Conservation (phyloP, 2,329 filamentous ascomycete species). For the Alternaria postmessia region DNA sequence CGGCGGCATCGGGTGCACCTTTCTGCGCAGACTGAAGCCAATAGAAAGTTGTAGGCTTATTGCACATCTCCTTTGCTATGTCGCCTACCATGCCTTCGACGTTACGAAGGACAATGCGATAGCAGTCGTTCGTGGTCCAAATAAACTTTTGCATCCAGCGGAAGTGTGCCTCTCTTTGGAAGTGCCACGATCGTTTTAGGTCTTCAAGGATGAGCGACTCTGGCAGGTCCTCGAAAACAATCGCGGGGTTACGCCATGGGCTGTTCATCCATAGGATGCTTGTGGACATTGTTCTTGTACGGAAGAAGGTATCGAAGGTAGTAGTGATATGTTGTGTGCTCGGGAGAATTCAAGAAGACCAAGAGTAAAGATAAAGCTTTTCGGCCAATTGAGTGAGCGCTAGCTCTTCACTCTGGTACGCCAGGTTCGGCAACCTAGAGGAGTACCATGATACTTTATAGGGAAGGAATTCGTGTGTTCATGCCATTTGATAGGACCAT, state of each 20-base stretch:
- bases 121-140: slow-evolving; percentile 10
- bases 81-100: slow-evolving; percentile 15
- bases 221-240: slow-evolving; percentile 12
- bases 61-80: slow-evolving; percentile 20
- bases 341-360: slow-evolving; percentile 11
- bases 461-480: not conserved
- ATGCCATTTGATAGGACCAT: not conserved
- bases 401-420: slow-evolving; percentile 13
- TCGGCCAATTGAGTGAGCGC: slow-evolving; percentile 8
- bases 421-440: slow-evolving; percentile 11
- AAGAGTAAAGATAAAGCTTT: slow-evolving; percentile 8
- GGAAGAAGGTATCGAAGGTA: slow-evolving; percentile 5
- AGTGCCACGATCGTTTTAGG: slow-evolving; percentile 20
- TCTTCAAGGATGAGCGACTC: slow-evolving; percentile 18
- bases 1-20: slow-evolving; percentile 4
- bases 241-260: slow-evolving; percentile 19
- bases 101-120: slow-evolving; percentile 13
- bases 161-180: slow-evolving; percentile 21
- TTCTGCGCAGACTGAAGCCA: slow-evolving; percentile 21
- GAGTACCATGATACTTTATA: slow-evolving; percentile 8
- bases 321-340: slow-evolving; percentile 10
- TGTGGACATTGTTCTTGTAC: not conserved
- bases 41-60: slow-evolving; percentile 23
- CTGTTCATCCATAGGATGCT: slow-evolving; percentile 13
- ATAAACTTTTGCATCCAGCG: slow-evolving; percentile 17